phyloP scores from a whole-genome alignment of 129 eudicot species.

The Cynara cardunculus region DNA sequence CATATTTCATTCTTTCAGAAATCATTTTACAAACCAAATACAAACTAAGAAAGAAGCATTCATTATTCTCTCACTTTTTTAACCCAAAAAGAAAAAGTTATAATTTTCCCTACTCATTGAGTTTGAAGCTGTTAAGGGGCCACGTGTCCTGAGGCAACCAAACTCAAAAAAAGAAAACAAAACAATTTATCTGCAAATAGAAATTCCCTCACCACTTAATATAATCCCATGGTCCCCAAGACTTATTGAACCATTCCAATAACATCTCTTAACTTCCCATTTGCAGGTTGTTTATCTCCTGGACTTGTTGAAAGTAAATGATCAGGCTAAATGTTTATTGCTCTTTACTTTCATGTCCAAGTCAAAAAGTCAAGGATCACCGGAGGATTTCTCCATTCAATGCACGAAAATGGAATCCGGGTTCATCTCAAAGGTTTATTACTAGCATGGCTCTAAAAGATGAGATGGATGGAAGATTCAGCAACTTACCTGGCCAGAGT shows the following conservation, averaged over 20 bases:
- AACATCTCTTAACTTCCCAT: neutral
- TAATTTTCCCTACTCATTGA: neutral
- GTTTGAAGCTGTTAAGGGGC: slow-evolving; percentile 12
- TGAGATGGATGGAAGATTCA: slow-evolving; percentile 52
- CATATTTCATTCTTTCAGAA: no score
- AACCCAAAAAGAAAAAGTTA: neutral
- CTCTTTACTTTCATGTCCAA: slow-evolving; percentile 49
- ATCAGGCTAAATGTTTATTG: slow-evolving; percentile 59
- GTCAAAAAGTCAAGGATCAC: slow-evolving; percentile 28
- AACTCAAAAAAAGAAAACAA: slow-evolving; percentile 2
- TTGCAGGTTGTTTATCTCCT: slow-evolving; percentile 18
- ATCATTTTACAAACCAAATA: no score
- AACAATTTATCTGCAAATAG: slow-evolving; percentile 18
- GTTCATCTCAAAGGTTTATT: slow-evolving; percentile 30
- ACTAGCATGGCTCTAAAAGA: slow-evolving; percentile 63
- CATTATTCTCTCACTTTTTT: no score
- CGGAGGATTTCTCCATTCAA: slow-evolving; percentile 17
- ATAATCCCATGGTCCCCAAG: slow-evolving; percentile 37
- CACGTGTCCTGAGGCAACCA: slow-evolving; percentile 27
- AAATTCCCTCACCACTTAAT: slow-evolving; percentile 36
- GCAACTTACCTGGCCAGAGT: slow-evolving; percentile 67
- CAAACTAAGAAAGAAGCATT: no score
- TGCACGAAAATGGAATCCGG: slow-evolving; percentile 14
- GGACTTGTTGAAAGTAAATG: slow-evolving; percentile 35
- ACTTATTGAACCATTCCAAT: slow-evolving; percentile 19